Evolutionary conservation across 2,329 filamentous ascomycete species (phyloP).

Genomic region (Sporothrix luriei): DNA sequence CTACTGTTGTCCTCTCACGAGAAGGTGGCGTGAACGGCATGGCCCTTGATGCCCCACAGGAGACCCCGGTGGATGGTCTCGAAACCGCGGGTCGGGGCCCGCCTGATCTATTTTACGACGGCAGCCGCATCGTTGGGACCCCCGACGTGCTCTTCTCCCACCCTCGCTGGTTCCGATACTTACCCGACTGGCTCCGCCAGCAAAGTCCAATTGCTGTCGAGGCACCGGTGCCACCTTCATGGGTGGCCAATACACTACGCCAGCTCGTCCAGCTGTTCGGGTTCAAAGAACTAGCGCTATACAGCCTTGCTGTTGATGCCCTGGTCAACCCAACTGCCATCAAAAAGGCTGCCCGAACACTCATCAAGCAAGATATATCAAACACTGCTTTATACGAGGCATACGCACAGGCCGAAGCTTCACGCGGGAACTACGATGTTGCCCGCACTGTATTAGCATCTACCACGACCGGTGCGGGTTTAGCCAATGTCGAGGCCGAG

Average conservation of each 20-base stretch:
- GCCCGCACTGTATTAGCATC: constrained; percentile 68
- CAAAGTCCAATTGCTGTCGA: background rate
- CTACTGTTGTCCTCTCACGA: constrained; percentile 22
- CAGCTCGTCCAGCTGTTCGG: constrained; percentile 54
- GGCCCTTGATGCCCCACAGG: background rate
- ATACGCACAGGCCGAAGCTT: constrained; percentile 72
- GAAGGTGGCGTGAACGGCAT: background rate
- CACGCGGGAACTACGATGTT: constrained; percentile 58
- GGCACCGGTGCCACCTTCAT: constrained; percentile 48
- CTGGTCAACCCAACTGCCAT: constrained; percentile 56
- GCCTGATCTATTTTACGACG: constrained; percentile 32
- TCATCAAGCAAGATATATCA: constrained; percentile 69
- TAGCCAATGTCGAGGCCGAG: constrained; percentile 38
- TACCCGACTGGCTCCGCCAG: constrained; percentile 32
- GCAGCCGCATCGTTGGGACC: constrained; percentile 43
- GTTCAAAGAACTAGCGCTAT: constrained; percentile 63
- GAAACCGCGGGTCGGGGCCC: constrained; percentile 12
- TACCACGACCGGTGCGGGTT: constrained; percentile 46
- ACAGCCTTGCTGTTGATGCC: constrained; percentile 69
- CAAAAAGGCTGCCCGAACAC: constrained; percentile 70
- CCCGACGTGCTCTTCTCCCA: constrained; percentile 45
- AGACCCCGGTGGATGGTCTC: background rate
- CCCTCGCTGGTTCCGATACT: constrained; percentile 33
- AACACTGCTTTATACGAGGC: constrained; percentile 74
- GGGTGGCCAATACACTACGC: constrained; percentile 58